A percentile compares a stretch with the other conserved stretches of the same genome.
Conservation (phyloP, 192 early-diverging fungal genomes). For the Podila minutissima region DNA sequence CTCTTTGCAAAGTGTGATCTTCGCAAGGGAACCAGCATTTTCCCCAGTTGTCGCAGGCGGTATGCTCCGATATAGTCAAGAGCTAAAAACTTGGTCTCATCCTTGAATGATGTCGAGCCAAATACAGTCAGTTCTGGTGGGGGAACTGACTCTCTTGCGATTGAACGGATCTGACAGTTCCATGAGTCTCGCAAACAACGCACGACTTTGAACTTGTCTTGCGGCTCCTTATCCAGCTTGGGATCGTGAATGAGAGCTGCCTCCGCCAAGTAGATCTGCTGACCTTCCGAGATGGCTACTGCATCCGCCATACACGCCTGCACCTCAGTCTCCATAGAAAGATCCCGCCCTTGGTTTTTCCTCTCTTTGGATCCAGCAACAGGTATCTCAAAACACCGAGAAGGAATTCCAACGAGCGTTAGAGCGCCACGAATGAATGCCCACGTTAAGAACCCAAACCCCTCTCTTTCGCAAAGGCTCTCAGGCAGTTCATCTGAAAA, state of each 20-base stretch:
- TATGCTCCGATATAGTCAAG: too few relatives aligned
- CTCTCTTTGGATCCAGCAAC: slow-evolving; percentile 3
- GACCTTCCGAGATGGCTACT: slow-evolving; percentile 8
- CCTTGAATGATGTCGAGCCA: too few relatives aligned
- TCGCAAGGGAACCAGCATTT: too few relatives aligned
- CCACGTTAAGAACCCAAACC: slow-evolving; percentile 6
- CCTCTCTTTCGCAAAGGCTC: slow-evolving; percentile 1
- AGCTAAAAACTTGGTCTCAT: too few relatives aligned
- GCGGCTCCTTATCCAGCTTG: slow-evolving; percentile 7
- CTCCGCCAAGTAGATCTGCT: slow-evolving; percentile 14
- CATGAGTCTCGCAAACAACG: not conserved
- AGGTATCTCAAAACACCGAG: slow-evolving; percentile 4
- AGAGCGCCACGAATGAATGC: slow-evolving; percentile 10
- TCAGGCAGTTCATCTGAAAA: not conserved
- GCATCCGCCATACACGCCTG: slow-evolving; percentile 8
- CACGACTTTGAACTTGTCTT: slow-evolving; percentile 11
- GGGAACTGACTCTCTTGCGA: too few relatives aligned
- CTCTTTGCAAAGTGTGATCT: too few relatives aligned
- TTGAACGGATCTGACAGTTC: too few relatives aligned
- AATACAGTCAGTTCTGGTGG: too few relatives aligned
- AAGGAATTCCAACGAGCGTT: not conserved
- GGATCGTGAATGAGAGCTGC: slow-evolving; percentile 11
- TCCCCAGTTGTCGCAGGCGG: too few relatives aligned
- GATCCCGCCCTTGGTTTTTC: slow-evolving; percentile 6
- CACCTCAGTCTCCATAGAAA: slow-evolving; percentile 8